A percentile compares a stretch with the other conserved stretches of the same genome.
These are phyloP conservation scores for Oryza glaberrima DNA, from an alignment of 176 grass and related monocot species.

Conservation along the genomic window DNA sequence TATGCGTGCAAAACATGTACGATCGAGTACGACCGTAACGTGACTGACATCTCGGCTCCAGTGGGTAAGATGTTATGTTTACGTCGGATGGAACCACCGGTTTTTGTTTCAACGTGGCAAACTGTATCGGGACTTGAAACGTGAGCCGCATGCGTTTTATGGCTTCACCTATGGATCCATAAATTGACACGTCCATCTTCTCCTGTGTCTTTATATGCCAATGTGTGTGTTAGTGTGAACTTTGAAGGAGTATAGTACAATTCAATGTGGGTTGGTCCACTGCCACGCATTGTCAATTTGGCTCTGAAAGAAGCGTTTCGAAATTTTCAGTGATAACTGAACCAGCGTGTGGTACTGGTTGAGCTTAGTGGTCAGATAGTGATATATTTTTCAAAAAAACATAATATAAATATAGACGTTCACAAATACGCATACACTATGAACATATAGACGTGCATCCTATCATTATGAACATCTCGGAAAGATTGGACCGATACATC, in stretches of 20 bases:
- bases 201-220: not conserved
- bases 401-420: too few species aligned
- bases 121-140: conserved; percentile 29
- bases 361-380: too few species aligned
- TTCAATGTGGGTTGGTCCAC: not conserved
- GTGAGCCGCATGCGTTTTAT: not conserved
- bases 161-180: not conserved
- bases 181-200: not conserved
- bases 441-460: too few species aligned
- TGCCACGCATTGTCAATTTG: not conserved
- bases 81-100: not conserved
- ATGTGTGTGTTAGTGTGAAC: not conserved
- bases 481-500: too few species aligned
- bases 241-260: not conserved
- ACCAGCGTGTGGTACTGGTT: too few species aligned
- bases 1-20: not conserved
- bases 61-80: not conserved
- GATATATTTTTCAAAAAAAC: too few species aligned
- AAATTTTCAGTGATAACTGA: too few species aligned
- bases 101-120: not conserved
- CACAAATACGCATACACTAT: too few species aligned
- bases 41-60: too few species aligned
- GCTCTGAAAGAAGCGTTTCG: too few species aligned
- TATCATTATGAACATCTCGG: too few species aligned
- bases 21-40: too few species aligned